These are phyloP conservation scores for Cutaneotrichosporon sp. DNA, from an alignment of 1,284 basidiomycete species.

Conservation along the genomic window DNA sequence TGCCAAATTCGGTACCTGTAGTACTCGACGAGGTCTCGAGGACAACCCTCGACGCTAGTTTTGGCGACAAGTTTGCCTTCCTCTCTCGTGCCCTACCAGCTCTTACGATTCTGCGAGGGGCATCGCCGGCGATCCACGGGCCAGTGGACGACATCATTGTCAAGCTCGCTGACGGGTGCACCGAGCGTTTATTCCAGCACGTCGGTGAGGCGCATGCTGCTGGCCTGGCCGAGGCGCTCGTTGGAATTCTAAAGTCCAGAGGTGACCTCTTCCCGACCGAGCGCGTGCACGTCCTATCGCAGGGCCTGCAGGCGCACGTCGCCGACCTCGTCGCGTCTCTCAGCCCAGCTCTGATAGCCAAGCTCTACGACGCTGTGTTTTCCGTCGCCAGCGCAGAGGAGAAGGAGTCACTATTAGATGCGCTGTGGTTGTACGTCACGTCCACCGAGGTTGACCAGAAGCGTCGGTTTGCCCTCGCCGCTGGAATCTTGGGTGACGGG, in stretches of 20 bases:
- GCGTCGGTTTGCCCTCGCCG: slow-evolving; percentile 22
- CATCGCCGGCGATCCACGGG: neutral
- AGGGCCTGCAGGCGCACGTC: slow-evolving; percentile 19
- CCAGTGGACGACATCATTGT: slow-evolving; percentile 11
- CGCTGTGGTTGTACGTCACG: slow-evolving; percentile 17
- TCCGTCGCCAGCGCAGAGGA: slow-evolving; percentile 2
- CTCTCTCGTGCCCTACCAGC: slow-evolving; percentile 16
- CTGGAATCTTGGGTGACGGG: slow-evolving; percentile 5
- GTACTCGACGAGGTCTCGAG: slow-evolving; percentile 58
- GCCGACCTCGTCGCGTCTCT: slow-evolving; percentile 17
- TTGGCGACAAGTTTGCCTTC: slow-evolving; percentile 19
- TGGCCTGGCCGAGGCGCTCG: slow-evolving; percentile 15
- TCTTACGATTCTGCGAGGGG: slow-evolving; percentile 9
- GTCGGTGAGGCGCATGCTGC: neutral
- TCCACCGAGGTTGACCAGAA: slow-evolving; percentile 9
- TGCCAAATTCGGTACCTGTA: slow-evolving; percentile 64
- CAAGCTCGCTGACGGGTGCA: slow-evolving; percentile 18
- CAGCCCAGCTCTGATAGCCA: slow-evolving; percentile 13
- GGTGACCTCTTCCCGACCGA: slow-evolving; percentile 16
- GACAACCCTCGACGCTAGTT: slow-evolving; percentile 59
- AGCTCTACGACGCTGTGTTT: slow-evolving; percentile 16
- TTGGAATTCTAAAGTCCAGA: slow-evolving; percentile 17
- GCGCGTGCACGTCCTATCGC: slow-evolving; percentile 14
- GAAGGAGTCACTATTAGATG: slow-evolving; percentile 8
- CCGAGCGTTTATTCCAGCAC: slow-evolving; percentile 15